phyloP scores from a whole-genome alignment of 1,139 yeast genomes.

The Geotrichum phurueaensis region DNA sequence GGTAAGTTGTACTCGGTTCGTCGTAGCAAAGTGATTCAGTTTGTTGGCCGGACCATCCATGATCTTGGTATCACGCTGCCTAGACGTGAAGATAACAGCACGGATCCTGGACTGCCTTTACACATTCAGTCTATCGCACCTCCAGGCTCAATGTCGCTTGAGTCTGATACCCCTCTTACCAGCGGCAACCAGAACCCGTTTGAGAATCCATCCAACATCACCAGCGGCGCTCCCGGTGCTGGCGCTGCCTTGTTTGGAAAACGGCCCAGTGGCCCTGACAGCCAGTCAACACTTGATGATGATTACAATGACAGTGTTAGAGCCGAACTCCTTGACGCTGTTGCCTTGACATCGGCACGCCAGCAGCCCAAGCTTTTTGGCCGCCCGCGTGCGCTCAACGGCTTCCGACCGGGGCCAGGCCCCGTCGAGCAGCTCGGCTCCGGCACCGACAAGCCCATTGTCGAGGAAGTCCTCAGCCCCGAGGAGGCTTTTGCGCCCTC shows the following conservation, averaged over 20 bases:
- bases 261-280: not conserved
- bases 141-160: not conserved
- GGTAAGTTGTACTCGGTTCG: constrained; percentile 30
- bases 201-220: not conserved
- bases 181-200: not conserved
- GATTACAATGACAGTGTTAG: not conserved
- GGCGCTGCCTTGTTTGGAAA: not conserved
- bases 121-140: constrained; percentile 1
- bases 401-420: constrained; percentile 3
- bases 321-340: not conserved
- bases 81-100: constrained; percentile 32
- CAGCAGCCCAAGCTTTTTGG: not conserved
- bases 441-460: not conserved
- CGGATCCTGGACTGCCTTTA: constrained; percentile 35
- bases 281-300: not conserved
- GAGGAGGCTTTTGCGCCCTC: not conserved
- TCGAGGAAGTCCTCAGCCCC: not conserved
- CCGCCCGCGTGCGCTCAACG: constrained; percentile 11
- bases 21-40: constrained; percentile 32
- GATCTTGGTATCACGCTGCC: constrained; percentile 23
- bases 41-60: constrained; percentile 36
- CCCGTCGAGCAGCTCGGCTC: not conserved
- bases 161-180: not conserved
- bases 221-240: not conserved
- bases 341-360: not conserved